Conservation (phyloP, 768 basidiomycete genomes). For the Austroboletus festivus region DNA sequence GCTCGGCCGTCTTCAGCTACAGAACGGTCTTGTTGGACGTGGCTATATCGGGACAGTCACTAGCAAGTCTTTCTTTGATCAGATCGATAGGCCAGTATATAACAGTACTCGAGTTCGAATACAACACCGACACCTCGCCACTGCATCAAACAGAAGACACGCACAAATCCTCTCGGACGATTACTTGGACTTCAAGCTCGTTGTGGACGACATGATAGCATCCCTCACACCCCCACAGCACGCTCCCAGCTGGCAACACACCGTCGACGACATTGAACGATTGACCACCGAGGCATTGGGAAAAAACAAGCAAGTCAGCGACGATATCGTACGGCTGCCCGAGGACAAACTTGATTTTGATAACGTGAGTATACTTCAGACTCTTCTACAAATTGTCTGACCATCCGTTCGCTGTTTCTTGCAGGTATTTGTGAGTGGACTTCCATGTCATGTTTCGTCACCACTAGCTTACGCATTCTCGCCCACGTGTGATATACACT, state of each 20-base stretch:
- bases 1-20: neutral
- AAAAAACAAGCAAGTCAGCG: slow-evolving; percentile 51
- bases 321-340: slow-evolving; percentile 59
- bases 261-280: slow-evolving; percentile 55
- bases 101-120: neutral
- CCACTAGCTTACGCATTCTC: neutral
- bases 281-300: slow-evolving; percentile 61
- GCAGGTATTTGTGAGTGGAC: slow-evolving; percentile 69
- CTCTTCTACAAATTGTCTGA: neutral
- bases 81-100: neutral
- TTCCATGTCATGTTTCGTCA: neutral
- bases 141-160: slow-evolving; percentile 6
- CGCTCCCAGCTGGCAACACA: slow-evolving; percentile 67
- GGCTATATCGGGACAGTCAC: slow-evolving; percentile 16
- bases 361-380: slow-evolving; percentile 44
- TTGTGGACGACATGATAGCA: slow-evolving; percentile 33
- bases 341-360: slow-evolving; percentile 61
- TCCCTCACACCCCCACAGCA: slow-evolving; percentile 62
- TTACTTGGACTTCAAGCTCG: slow-evolving; percentile 5
- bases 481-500: neutral
- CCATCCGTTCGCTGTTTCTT: neutral
- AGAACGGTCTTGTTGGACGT: neutral
- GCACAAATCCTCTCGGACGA: slow-evolving; percentile 2
- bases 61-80: neutral
- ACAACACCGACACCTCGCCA: slow-evolving; percentile 8